A percentile compares a stretch with the other conserved stretches of the same genome.
These are phyloP conservation scores for Penicillium tannophilum DNA, from an alignment of 495 filamentous ascomycete genomes.

Conservation along the genomic window DNA sequence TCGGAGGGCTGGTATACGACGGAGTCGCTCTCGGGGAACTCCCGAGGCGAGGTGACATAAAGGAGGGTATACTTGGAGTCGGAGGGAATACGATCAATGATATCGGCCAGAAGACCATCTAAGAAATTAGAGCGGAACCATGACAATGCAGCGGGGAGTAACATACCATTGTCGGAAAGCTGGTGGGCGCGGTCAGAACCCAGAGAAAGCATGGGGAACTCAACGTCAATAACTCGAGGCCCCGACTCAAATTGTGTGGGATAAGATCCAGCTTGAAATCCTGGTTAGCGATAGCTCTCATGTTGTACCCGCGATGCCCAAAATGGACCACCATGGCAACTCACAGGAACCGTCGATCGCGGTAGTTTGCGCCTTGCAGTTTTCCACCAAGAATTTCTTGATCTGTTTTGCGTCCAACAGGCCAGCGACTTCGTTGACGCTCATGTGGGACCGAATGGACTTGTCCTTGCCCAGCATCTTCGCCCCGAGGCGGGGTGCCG, in stretches of 20 bases:
- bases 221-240: conserved; percentile 52
- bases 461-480: conserved; percentile 52
- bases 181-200: conserved; percentile 40
- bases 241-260: conserved; percentile 44
- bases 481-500: conserved; percentile 63
- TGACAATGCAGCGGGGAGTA: neutral
- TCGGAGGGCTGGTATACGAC: conserved; percentile 54
- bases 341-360: conserved; percentile 66
- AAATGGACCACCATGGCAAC: conserved; percentile 23
- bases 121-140: conserved; percentile 6
- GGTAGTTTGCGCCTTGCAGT: conserved; percentile 54
- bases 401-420: conserved; percentile 58
- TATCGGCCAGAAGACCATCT: conserved; percentile 64
- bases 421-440: conserved; percentile 65
- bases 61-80: conserved; percentile 63
- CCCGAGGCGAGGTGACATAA: conserved; percentile 57
- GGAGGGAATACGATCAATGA: conserved; percentile 57
- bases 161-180: conserved; percentile 53
- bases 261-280: conserved; percentile 45
- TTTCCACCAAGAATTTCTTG: conserved; percentile 49
- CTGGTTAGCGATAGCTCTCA: conserved; percentile 19
- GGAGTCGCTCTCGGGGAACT: conserved; percentile 42
- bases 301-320: neutral
- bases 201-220: conserved; percentile 52
- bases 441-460: conserved; percentile 49